Conservation (phyloP, 805 yeast genomes). For the Candida chilensis region DNA sequence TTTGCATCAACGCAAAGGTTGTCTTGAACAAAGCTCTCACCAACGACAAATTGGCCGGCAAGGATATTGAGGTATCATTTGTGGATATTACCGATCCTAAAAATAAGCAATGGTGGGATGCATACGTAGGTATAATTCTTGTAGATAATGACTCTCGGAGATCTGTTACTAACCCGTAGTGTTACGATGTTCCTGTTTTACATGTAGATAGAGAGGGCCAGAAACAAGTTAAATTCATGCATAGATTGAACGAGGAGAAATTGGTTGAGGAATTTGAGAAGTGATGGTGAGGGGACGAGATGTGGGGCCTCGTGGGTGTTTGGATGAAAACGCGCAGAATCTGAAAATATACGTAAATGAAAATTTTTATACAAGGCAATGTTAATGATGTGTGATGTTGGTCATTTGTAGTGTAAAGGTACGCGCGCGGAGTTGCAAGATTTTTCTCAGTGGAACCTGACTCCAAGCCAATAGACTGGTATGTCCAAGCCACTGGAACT, state of each 20-base stretch:
- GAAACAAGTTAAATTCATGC: constrained; percentile 57
- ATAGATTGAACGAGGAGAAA: constrained; percentile 48
- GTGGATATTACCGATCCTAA: constrained; percentile 54
- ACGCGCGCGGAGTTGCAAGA: too few relatives aligned
- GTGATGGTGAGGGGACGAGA: too few relatives aligned
- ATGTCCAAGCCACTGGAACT: too few relatives aligned
- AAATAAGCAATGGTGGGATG: constrained; percentile 59
- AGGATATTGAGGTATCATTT: constrained; percentile 21
- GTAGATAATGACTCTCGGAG: not conserved
- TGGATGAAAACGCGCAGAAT: too few relatives aligned
- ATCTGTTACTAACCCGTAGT: constrained; percentile 9
- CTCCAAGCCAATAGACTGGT: too few relatives aligned
- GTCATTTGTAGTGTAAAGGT: too few relatives aligned
- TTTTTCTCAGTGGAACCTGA: too few relatives aligned
- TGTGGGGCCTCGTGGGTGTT: too few relatives aligned
- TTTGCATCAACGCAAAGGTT: constrained; percentile 57
- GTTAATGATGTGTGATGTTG: too few relatives aligned
- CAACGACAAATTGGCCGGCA: constrained; percentile 12
- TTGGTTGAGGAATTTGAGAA: constrained; percentile 47
- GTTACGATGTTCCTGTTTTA: constrained; percentile 74
- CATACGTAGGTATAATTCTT: constrained; percentile 19
- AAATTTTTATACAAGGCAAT: too few relatives aligned
- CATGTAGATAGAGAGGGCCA: constrained; percentile 48
- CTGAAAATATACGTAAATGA: too few relatives aligned
- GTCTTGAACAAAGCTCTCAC: constrained; percentile 35